Evolutionary conservation across 1,284 basidiomycete genomes (phyloP), one percentile per base, ranked within the genome.

Genomic region (Golubevia pallescens): DNA sequence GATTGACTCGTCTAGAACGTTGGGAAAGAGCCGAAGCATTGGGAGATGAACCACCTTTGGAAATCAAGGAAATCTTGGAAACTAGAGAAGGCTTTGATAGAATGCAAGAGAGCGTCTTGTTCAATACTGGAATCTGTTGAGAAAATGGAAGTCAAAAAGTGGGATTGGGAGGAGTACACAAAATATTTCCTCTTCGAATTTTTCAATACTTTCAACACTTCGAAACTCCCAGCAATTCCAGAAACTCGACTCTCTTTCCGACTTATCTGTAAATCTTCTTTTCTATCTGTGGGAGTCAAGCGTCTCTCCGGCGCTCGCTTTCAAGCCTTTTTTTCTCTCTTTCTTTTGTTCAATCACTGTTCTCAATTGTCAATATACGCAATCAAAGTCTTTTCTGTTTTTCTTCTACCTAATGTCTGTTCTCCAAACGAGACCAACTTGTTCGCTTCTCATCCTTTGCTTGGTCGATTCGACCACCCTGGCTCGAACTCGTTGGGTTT

Each of bases 11-110:
- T 55, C 87, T 97, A 23, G 90, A 95, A 70, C 89, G 95, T 38
- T 98, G 94, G 93, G 90, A 96, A 76, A 88, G 95, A 52, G 95
- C 95, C 0, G 84, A 91, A 57, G 89, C 89, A 16, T 88, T 95
- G 56, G 94, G 93, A 4, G 87, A 97, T 21, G 89, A 92, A 62
- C 95, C 95, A 16, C 95, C 95, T 0, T 82, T 86, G 16, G 93
- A 94, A 88, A 93, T 93, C 13, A 62, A 70, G n/a, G 72, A 77
- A 3, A 84, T 84, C 52, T 64, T 84, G 56, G 67, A 62, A 8
- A 83, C 81, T 16, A 73, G 70, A 63, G 61, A 84, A 42, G 81
- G 81, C 52, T 63, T 61, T 3, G 63, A 60, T 1, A 67, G 70
- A 7, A 59, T 70, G 58, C 63, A 67, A 58, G 62, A 77, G 42